Base-by-base conservation (phyloP, 2,329 filamentous ascomycete species). In the Colletotrichum aenigma region DNA sequence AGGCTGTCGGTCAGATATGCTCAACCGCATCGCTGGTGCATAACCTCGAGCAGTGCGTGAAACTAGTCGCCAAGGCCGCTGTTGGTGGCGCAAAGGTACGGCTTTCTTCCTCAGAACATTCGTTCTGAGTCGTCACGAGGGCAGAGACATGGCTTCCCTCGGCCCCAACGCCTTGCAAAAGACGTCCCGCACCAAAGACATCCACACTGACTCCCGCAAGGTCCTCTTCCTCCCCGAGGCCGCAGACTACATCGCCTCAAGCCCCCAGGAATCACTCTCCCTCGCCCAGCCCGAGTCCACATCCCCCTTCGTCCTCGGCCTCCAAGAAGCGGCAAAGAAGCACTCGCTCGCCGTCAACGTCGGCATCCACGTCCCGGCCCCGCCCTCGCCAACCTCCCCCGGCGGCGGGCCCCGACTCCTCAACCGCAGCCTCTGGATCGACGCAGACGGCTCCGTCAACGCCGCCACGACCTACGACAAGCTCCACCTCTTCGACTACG, bases 151-250 rank as follows among this genome's bases (percentile, higher is more conserved):
- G 16, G 6, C 12, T 9, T 30, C 9, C 24, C 13, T n/a, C 15
- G 43, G 2, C 3, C n/a, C 34, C n/a, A 52, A 12, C n/a, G 43
- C n/a, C 43, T 52, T n/a, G 28, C 1, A 28, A 21, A 28, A 58
- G 55, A 28, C 24, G 24, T 24, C 55, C 7, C 16, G 0, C 21
- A 58, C 18, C 6, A 13, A 5, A 16, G 10, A 36, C 12, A 60
- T 30, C 26, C 56, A n/a, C 58, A 18, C 32, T 34, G 26, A 64
- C 36, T 2, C 21, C 2, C 9, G 26, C n/a, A 12, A 94, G 91
- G 92, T 94, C 21, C 90, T 98, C 66, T 98, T 98, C 86, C 93
- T 98, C 69, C 96, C 96, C 15, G 96, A 98, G 89, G 96, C 96
- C 28, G 92, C 92, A 72, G 96, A 98, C 86, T 98, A 98, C 87